These are phyloP conservation scores for Pyrenochaeta sp. DNA, from an alignment of 2,329 filamentous ascomycete species.

Conservation along the genomic window DNA sequence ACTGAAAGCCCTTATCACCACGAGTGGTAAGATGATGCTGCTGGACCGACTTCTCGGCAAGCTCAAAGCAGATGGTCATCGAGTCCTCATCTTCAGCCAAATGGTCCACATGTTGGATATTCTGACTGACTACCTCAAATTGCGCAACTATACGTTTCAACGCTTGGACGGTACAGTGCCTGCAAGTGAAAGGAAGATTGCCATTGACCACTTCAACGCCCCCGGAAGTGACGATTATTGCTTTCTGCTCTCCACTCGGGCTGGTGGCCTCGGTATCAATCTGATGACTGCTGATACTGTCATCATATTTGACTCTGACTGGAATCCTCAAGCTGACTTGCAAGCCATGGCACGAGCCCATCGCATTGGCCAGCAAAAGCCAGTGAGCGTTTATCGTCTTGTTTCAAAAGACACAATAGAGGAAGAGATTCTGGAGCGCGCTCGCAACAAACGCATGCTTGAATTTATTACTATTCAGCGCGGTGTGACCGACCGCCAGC, in stretches of 20 bases:
- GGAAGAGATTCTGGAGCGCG: conserved; percentile 94
- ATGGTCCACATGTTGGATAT: conserved; percentile 99
- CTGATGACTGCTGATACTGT: conserved; percentile 99
- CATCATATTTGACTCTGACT: conserved; percentile 96
- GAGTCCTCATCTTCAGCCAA: conserved; percentile 97
- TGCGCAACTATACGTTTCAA: conserved; percentile 95
- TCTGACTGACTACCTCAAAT: conserved; percentile 88
- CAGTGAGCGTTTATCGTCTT: conserved; percentile 94
- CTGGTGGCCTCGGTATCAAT: conserved; percentile 98
- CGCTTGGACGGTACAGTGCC: conserved; percentile 94
- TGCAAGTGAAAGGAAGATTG: conserved; percentile 84
- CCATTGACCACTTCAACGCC: conserved; percentile 99
- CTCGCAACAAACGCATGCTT: conserved; percentile 95
- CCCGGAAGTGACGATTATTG: conserved; percentile 95
- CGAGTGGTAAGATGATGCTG: conserved; percentile 99
- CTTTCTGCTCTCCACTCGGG: conserved; percentile 92
- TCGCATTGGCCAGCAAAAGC: conserved; percentile 94
- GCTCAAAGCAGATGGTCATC: conserved; percentile 90
- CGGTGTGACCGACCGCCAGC: conserved; percentile 92
- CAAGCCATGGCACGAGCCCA: conserved; percentile 99
- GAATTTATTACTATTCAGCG: conserved; percentile 98
- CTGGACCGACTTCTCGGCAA: conserved; percentile 95
- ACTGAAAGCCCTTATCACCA: conserved; percentile 91
- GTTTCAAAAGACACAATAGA: conserved; percentile 99
- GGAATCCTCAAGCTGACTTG: conserved; percentile 98